Conservation (phyloP, 352 stramenopile species). For the Pythium myriotylum region DNA sequence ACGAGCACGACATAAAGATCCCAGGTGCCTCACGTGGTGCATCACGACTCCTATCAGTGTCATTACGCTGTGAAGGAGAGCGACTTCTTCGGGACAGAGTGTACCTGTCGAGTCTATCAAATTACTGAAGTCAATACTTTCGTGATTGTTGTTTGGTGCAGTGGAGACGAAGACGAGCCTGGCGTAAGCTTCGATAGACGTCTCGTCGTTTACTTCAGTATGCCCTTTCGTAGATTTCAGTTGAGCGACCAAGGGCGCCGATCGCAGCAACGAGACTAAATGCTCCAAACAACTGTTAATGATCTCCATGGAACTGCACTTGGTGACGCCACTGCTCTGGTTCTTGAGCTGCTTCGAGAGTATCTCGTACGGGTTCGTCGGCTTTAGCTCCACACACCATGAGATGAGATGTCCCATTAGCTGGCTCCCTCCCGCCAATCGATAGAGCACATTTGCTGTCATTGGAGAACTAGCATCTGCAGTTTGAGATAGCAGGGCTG, state of each 20-base stretch:
- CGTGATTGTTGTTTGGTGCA: neutral
- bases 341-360: neutral
- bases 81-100: neutral
- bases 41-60: constrained; percentile 8
- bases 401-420: neutral
- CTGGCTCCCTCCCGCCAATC: too few species aligned
- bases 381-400: neutral
- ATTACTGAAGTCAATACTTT: too few species aligned
- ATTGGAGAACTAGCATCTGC: too few species aligned
- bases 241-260: too few species aligned
- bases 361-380: neutral
- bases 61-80: neutral
- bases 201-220: neutral
- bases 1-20: neutral
- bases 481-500: too few species aligned
- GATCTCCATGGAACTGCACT: too few species aligned
- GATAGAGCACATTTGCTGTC: too few species aligned
- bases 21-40: constrained; percentile 1
- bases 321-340: too few species aligned
- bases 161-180: constrained; percentile 18
- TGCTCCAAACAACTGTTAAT: too few species aligned
- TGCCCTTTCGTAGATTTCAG: too few species aligned
- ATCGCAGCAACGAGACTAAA: too few species aligned
- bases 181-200: constrained; percentile 9
- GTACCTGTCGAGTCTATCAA: too few species aligned